These are phyloP conservation scores for Cicer chorassanicum DNA, from an alignment of 306 rosid genomes.

Conservation along the genomic window DNA sequence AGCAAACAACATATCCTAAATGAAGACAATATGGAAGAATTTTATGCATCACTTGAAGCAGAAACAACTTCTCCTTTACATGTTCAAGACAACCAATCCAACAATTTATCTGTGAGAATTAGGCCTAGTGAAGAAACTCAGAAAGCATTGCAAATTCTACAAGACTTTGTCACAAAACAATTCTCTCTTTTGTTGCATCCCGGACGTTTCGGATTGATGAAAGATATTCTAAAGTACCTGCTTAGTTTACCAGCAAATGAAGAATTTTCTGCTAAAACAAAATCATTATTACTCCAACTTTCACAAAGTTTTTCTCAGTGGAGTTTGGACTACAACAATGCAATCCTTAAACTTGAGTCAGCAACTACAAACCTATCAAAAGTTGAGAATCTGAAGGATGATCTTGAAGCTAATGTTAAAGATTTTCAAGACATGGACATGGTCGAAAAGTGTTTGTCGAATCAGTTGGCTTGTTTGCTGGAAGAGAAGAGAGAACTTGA, in stretches of 20 bases:
- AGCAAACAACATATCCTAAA: not conserved
- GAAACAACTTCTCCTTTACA: not conserved
- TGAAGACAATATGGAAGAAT: conserved; percentile 41
- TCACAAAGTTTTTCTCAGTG: conserved; percentile 28
- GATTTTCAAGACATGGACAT: conserved; percentile 35
- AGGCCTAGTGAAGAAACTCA: conserved; percentile 42
- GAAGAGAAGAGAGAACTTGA: conserved; percentile 46
- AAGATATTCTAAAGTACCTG: conserved; percentile 20
- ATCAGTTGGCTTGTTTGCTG: not conserved
- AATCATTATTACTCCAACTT: conserved; percentile 13
- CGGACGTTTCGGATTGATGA: conserved; percentile 24
- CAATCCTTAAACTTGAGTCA: conserved; percentile 41
- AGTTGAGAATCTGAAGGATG: conserved; percentile 21
- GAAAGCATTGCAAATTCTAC: conserved; percentile 18
- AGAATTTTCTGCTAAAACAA: conserved; percentile 37
- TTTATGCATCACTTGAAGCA: conserved; percentile 44
- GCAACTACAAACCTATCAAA: not conserved
- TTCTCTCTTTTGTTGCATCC: conserved; percentile 43
- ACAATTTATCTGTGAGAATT: not conserved
- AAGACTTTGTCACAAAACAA: conserved; percentile 15
- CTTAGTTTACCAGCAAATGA: conserved; percentile 38
- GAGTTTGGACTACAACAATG: conserved; percentile 41
- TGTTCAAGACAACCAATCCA: not conserved
- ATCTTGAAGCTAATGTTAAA: conserved; percentile 33
- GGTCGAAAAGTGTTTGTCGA: conserved; percentile 12